A percentile compares a stretch with the other conserved stretches of the same genome.
phyloP scores from a whole-genome alignment of 257 asterid genomes.

The Euphrasia confusa region DNA sequence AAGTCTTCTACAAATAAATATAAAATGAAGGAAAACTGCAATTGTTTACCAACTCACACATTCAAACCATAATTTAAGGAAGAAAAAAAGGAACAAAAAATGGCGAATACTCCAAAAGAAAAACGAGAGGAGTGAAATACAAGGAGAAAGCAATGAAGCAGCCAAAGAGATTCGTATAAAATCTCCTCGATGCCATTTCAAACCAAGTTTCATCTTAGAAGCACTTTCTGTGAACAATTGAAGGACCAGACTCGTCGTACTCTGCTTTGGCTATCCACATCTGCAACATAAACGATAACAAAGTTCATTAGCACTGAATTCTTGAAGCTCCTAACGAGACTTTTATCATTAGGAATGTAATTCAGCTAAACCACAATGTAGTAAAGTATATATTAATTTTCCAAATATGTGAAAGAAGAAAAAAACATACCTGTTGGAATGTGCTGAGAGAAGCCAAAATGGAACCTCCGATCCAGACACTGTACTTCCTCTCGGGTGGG shows the following conservation, averaged over 20 bases:
- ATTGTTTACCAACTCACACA: conserved; percentile 27
- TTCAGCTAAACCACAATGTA: neutral
- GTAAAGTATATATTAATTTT: neutral
- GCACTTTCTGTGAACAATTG: conserved; percentile 61
- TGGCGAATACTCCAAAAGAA: neutral
- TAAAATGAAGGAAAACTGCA: conserved; percentile 23
- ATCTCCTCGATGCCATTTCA: neutral
- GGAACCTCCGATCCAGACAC: conserved; percentile 56
- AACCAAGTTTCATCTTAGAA: conserved; percentile 28
- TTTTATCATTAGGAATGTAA: neutral
- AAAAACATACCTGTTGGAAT: conserved; percentile 46
- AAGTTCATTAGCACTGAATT: neutral
- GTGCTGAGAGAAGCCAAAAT: conserved; percentile 59
- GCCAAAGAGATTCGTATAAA: neutral
- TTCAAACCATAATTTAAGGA: conserved; percentile 19
- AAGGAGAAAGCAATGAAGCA: neutral
- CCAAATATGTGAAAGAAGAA: neutral
- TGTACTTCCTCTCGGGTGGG: conserved; percentile 49
- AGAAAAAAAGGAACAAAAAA: neutral
- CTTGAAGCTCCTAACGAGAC: too few relatives aligned
- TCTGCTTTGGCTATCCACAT: conserved; percentile 64
- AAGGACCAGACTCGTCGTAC: conserved; percentile 56
- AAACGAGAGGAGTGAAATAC: neutral
- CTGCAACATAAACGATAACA: conserved; percentile 23
- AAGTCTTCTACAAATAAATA: conserved; percentile 31